Conservation (phyloP, 495 filamentous ascomycete species). For the Thozetella sp. region DNA sequence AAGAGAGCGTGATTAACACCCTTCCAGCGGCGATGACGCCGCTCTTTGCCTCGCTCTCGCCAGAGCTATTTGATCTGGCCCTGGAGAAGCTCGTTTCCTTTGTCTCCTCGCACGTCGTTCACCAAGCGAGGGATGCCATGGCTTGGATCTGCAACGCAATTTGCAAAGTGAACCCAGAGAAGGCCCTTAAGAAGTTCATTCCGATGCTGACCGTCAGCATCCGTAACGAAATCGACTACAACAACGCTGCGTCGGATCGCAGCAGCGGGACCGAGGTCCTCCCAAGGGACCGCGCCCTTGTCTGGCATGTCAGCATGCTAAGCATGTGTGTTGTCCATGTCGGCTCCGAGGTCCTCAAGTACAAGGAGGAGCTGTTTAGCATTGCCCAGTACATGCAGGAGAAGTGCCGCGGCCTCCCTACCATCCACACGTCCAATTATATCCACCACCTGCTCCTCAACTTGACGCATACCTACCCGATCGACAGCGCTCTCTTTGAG, state of each 20-base stretch:
- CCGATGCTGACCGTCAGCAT: conserved; percentile 90
- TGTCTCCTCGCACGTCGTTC: conserved; percentile 93
- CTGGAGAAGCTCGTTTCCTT: conserved; percentile 91
- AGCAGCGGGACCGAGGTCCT: conserved; percentile 93
- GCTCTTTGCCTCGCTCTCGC: conserved; percentile 87
- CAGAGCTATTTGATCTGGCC: conserved; percentile 89
- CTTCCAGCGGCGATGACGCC: conserved; percentile 91
- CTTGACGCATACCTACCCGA: conserved; percentile 88
- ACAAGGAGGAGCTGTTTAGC: conserved; percentile 85
- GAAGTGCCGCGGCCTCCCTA: conserved; percentile 89
- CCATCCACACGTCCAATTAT: conserved; percentile 95
- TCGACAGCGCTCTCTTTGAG: conserved; percentile 86
- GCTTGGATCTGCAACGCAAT: conserved; percentile 96
- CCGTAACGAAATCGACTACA: conserved; percentile 94
- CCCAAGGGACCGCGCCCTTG: conserved; percentile 86
- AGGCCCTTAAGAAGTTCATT: conserved; percentile 85
- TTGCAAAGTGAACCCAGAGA: conserved; percentile 92
- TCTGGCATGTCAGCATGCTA: conserved; percentile 96
- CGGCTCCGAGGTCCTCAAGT: conserved; percentile 82
- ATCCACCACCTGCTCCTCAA: conserved; percentile 99
- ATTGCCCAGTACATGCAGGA: conserved; percentile 96
- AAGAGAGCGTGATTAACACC: conserved; percentile 97
- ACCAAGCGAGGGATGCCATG: conserved; percentile 97
- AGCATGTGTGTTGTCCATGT: conserved; percentile 99
- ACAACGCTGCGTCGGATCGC: conserved; percentile 92